Percentiles rank a stretch among this genome's conserved stretches.
Conservation (phyloP, 2,329 filamentous ascomycete species). For the Talaromyces albobiverticillius region DNA sequence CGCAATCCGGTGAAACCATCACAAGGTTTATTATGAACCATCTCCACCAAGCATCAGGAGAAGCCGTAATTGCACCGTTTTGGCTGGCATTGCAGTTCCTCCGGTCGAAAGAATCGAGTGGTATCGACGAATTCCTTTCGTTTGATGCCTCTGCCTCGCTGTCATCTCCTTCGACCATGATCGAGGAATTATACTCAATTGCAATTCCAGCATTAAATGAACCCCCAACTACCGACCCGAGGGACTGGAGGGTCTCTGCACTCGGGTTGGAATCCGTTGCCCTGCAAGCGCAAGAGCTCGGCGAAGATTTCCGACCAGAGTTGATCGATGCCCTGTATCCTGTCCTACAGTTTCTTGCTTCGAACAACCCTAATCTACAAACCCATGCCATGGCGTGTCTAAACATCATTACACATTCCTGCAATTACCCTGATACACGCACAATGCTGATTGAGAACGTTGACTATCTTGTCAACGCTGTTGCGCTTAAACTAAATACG, state of each 20-base stretch:
- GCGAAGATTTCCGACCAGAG: constrained; percentile 71
- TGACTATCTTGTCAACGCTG: constrained; percentile 93
- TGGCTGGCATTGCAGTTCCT: constrained; percentile 78
- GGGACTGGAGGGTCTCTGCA: constrained; percentile 71
- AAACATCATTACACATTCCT: constrained; percentile 73
- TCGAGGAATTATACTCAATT: constrained; percentile 45
- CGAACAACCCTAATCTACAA: constrained; percentile 64
- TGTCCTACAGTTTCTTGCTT: constrained; percentile 82
- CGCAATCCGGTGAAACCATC: constrained; percentile 48
- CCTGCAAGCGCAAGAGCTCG: constrained; percentile 67
- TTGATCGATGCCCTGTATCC: constrained; percentile 91
- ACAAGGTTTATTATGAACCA: constrained; percentile 64
- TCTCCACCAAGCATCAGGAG: constrained; percentile 56
- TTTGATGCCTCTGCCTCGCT: constrained; percentile 34
- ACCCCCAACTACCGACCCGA: constrained; percentile 32
- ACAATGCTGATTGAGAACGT: constrained; percentile 85
- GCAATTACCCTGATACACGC: constrained; percentile 70
- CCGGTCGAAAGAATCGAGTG: constrained; percentile 49
- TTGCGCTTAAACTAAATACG: constrained; percentile 83
- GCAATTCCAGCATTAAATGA: constrained; percentile 41
- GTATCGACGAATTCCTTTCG: constrained; percentile 67
- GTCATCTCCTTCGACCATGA: constrained; percentile 30
- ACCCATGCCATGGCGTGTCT: constrained; percentile 79
- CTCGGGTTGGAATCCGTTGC: constrained; percentile 79
- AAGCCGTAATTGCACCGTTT: constrained; percentile 65